A percentile compares a stretch with the other conserved stretches of the same genome.
Evolutionary conservation across 78 protist genomes (phyloP).

Genomic region (slime mould (Dictyostelium discoideum)): DNA sequence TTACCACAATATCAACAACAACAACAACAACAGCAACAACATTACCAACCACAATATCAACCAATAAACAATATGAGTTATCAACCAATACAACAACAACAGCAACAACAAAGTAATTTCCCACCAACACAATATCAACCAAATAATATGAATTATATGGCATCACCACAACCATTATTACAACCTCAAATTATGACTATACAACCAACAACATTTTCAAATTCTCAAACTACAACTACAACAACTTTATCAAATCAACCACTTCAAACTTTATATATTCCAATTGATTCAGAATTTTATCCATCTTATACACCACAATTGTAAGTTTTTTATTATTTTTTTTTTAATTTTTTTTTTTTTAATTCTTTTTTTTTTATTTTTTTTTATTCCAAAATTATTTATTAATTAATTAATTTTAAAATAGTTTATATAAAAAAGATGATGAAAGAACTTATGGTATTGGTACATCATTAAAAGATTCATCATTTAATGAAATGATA

Average conservation of each 20-base stretch:
- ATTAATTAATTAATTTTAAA: not conserved
- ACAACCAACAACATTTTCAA: not conserved
- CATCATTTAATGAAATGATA: not conserved
- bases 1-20: not conserved
- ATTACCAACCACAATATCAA: not conserved
- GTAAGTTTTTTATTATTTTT: slow-evolving; percentile 21
- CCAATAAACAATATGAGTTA: too few species aligned
- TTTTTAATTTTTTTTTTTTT: too few species aligned
- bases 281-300: slow-evolving; percentile 21
- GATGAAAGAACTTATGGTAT: slow-evolving; percentile 29
- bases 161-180: not conserved
- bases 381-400: too few species aligned
- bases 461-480: slow-evolving; percentile 13
- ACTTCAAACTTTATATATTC: not conserved
- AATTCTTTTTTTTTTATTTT: not conserved
- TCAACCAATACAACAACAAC: not conserved
- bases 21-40: not conserved
- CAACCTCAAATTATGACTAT: not conserved
- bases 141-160: not conserved
- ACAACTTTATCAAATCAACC: not conserved
- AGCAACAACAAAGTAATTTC: not conserved
- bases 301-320: slow-evolving; percentile 40
- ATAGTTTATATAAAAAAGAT: not conserved
- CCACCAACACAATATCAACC: not conserved
- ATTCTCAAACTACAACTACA: not conserved